Evolutionary conservation across 805 yeast species (phyloP).

Genomic region (Scheffersomyces amazonensis): DNA sequence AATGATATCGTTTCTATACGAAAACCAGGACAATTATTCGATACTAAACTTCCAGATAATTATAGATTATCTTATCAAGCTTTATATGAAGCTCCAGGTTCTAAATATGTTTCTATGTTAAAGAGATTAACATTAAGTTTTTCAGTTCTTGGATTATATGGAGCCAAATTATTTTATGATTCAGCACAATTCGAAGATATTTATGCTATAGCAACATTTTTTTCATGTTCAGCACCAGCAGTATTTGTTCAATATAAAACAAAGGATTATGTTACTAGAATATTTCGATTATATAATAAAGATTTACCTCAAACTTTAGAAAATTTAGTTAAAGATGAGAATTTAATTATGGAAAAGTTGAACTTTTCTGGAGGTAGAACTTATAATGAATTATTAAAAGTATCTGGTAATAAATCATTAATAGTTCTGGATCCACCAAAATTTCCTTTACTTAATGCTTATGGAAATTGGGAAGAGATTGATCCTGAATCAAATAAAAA

Average conservation of each 20-base stretch:
- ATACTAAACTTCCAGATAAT: constrained; percentile 49
- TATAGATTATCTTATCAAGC: constrained; percentile 59
- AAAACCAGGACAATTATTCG: constrained; percentile 36
- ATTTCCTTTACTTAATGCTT: constrained; percentile 27
- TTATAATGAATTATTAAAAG: constrained; percentile 57
- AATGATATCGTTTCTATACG: constrained; percentile 44
- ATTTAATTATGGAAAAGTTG: constrained; percentile 64
- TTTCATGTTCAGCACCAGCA: constrained; percentile 57
- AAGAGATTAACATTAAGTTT: constrained; percentile 63
- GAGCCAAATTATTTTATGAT: constrained; percentile 56
- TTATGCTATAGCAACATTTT: constrained; percentile 41
- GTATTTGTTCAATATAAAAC: constrained; percentile 49
- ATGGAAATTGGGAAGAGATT: constrained; percentile 36
- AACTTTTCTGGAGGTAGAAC: constrained; percentile 64
- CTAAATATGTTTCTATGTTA: constrained; percentile 58
- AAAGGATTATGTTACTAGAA: constrained; percentile 65
- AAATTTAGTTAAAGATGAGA: constrained; percentile 58
- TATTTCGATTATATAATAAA: constrained; percentile 66
- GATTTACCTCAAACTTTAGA: constrained; percentile 64
- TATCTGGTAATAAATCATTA: constrained; percentile 35
- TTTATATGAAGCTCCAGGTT: constrained; percentile 61
- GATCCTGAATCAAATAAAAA: constrained; percentile 31
- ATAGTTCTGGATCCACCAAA: neutral
- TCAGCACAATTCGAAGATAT: constrained; percentile 53
- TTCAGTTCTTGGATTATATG: constrained; percentile 57